Conservation (phyloP, 345 rosid genomes). For the Lepidium aucheri region DNA sequence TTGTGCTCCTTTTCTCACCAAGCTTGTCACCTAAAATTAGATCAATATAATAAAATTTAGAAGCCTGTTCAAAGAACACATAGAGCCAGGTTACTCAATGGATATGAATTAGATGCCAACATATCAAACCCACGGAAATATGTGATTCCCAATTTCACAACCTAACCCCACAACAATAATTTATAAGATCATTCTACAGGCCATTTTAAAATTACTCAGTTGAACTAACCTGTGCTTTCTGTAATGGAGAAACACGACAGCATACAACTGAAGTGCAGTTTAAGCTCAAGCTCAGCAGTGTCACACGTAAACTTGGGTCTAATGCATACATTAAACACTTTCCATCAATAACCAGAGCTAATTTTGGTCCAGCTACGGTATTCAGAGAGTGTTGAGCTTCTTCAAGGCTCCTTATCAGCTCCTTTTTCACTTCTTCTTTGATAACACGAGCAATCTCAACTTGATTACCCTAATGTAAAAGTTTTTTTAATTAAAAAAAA, state of each 20-base stretch:
- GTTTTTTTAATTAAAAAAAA: neutral
- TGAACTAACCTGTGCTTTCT: constrained; percentile 86
- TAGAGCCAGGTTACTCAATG: neutral
- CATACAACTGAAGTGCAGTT: constrained; percentile 96
- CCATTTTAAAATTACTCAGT: neutral
- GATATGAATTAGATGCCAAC: neutral
- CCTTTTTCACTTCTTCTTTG: constrained; percentile 75
- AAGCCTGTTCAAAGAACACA: neutral
- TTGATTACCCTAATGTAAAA: constrained; percentile 69
- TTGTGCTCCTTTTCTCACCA: constrained; percentile 91
- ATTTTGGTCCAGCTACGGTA: constrained; percentile 63
- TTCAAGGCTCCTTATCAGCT: constrained; percentile 68
- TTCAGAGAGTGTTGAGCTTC: constrained; percentile 64
- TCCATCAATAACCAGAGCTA: constrained; percentile 88
- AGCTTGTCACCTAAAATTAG: constrained; percentile 68
- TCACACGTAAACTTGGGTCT: constrained; percentile 79
- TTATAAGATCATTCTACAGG: neutral
- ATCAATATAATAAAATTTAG: neutral
- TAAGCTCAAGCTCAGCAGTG: constrained; percentile 85
- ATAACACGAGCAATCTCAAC: constrained; percentile 84
- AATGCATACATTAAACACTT: constrained; percentile 96
- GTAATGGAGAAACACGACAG: constrained; percentile 98
- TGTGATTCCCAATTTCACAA: neutral
- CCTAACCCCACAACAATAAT: neutral
- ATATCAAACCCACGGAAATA: neutral